Evolutionary conservation across 2,329 filamentous ascomycete genomes (phyloP).

Genomic region (Metarhizium guizhouense): DNA sequence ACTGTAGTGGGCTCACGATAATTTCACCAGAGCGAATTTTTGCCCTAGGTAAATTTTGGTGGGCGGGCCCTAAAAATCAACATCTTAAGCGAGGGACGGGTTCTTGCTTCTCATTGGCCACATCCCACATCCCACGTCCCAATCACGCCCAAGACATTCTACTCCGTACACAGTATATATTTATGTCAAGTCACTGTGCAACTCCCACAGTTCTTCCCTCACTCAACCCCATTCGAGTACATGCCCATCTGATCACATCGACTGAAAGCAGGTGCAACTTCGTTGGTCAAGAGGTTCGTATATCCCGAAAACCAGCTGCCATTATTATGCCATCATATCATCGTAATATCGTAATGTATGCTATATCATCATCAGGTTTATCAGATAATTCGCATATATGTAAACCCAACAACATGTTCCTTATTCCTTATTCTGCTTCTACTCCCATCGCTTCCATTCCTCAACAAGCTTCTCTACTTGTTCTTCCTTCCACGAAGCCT

Average conservation of each 20-base stretch:
- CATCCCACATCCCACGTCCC: neutral
- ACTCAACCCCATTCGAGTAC: neutral
- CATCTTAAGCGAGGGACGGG: slow-evolving; percentile 18
- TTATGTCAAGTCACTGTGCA: neutral
- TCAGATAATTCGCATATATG: neutral
- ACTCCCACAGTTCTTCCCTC: neutral
- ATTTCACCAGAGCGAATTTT: slow-evolving; percentile 29
- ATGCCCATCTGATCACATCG: neutral
- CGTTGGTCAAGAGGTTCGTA: neutral
- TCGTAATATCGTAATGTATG: slow-evolving; percentile 4
- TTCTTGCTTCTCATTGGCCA: neutral
- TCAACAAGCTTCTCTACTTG: slow-evolving; percentile 40
- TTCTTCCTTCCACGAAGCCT: slow-evolving; percentile 29
- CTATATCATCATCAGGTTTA: neutral
- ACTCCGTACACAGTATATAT: neutral
- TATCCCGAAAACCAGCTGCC: neutral
- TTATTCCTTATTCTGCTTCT: slow-evolving; percentile 6
- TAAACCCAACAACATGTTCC: neutral
- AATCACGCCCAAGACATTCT: neutral
- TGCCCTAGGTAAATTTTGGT: slow-evolving; percentile 21
- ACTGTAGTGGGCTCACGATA: slow-evolving; percentile 19
- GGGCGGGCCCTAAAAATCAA: slow-evolving; percentile 31
- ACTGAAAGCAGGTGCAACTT: neutral
- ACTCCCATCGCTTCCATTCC: slow-evolving; percentile 52
- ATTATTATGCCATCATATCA: neutral